Evolutionary conservation across 176 grass and related monocot species (phyloP), one percentile per base, ranked within the genome.

Genomic region (Secale cereale): DNA sequence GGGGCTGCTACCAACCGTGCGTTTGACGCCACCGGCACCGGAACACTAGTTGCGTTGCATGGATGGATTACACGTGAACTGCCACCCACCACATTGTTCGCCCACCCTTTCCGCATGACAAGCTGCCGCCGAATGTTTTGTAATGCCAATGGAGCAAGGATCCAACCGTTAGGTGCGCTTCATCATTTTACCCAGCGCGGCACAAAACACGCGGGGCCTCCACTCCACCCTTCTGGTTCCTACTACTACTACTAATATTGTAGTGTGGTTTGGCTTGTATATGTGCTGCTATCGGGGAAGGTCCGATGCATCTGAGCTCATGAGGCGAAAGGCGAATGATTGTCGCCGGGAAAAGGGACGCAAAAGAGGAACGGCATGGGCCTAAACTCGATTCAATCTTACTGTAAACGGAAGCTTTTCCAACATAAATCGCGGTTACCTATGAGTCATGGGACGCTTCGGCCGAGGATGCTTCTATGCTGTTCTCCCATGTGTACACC

Each of bases 1-100:
- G 17, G 65, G 5, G 62, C 12, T 69, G 62, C 74, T 37, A 70
- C 59, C 67, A 75, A 67, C 35, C 82, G 77, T 85, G 77, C 37
- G 1, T 52, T 52, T 7, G 48, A 16, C 48, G 48, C 16, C 28
- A 48, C 70, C 14, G 77, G 27, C 69, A 22, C 50, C 19, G 29
- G 77, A 20, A 70, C 50, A 81, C 80, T 68, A 30, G 17, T 6
- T 28, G 81, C 39, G 15, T 37, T 39, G n/a, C 48, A 52, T 52
- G 48, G 16, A 52, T 19, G 48, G 48, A 19, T 52, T 39, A 9
- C 15, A 50, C 46, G 15, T 52, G 48, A 19, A 16, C 48, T 7
- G 36, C 68, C 61, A 27, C 62, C 46, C 27, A 35, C 39, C 80
- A 63, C 65, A 73, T 78, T 83, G 32, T 52, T 52, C 1, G 6